A percentile compares a stretch with the other conserved stretches of the same genome.
Evolutionary conservation across 2,329 filamentous ascomycete species (phyloP).

Genomic region (Penicillium sp.): DNA sequence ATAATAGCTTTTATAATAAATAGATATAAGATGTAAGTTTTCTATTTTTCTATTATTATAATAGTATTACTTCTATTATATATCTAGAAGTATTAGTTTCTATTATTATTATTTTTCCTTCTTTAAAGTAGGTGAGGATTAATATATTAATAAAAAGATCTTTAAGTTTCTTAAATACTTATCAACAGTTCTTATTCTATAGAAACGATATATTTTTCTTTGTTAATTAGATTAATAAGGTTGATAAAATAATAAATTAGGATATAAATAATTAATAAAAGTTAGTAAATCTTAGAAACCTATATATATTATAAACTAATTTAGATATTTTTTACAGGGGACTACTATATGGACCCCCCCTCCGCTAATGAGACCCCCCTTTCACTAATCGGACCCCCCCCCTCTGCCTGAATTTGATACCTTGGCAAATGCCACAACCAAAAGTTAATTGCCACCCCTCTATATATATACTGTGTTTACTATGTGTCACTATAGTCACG

Average conservation of each 20-base stretch:
- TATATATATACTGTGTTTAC: too few relatives aligned
- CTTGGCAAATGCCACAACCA: too few relatives aligned
- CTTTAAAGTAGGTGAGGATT: constrained; percentile 4
- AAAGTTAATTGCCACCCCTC: too few relatives aligned
- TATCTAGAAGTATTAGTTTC: constrained; percentile 2
- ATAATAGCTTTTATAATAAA: constrained; percentile 1
- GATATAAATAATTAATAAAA: constrained; percentile 4
- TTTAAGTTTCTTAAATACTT: background rate
- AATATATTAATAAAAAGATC: background rate
- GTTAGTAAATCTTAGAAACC: constrained; percentile 5
- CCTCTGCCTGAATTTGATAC: too few relatives aligned
- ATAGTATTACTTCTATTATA: background rate
- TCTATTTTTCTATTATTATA: background rate
- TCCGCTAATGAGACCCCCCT: too few relatives aligned
- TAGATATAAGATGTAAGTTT: background rate
- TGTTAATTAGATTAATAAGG: background rate
- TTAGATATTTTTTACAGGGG: too few relatives aligned
- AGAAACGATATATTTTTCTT: constrained; percentile 1
- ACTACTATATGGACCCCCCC: too few relatives aligned
- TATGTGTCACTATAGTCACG: too few relatives aligned
- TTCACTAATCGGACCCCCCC: too few relatives aligned
- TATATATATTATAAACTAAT: background rate
- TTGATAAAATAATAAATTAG: background rate
- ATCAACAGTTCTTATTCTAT: background rate
- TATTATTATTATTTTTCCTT: background rate